These are phyloP conservation scores for Kuraishia floccosa DNA, from an alignment of 805 yeast genomes.

Conservation along the genomic window DNA sequence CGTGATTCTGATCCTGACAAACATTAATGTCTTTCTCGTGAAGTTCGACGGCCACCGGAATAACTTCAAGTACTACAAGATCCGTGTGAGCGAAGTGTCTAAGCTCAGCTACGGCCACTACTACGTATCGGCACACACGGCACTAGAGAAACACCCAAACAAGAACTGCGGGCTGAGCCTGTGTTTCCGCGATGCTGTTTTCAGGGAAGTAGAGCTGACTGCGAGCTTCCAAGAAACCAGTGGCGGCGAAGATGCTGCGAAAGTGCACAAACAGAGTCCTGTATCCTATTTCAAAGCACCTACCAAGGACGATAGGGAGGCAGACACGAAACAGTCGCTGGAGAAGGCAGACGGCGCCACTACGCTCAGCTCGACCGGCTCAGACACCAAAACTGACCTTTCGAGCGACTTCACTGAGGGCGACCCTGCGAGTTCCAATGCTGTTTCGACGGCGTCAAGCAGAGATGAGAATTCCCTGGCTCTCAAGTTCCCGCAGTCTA, in stretches of 20 bases:
- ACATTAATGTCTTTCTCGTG: constrained; percentile 12
- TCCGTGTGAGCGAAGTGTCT: constrained; percentile 9
- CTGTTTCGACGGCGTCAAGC: no score
- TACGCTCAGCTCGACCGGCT: neutral
- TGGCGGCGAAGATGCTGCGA: no score
- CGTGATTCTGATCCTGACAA: constrained; percentile 14
- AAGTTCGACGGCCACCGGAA: constrained; percentile 9
- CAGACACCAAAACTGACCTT: neutral
- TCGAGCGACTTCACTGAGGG: neutral
- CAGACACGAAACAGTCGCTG: neutral
- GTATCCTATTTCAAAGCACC: no score
- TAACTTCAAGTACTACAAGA: constrained; percentile 8
- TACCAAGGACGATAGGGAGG: no score
- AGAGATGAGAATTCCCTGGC: constrained; percentile 4
- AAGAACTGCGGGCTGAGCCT: constrained; percentile 18
- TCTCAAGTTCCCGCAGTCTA: constrained; percentile 8
- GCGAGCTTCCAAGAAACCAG: no score
- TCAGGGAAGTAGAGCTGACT: constrained; percentile 3
- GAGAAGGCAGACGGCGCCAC: neutral
- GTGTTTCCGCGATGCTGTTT: constrained; percentile 3
- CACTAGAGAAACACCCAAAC: constrained; percentile 14
- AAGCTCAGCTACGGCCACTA: constrained; percentile 19
- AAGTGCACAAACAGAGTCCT: no score
- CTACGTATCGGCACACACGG: constrained; percentile 8
- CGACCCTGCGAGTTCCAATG: no score